phyloP scores from a whole-genome alignment of 441 rosid genomes.

The Macaranga tanarius region DNA sequence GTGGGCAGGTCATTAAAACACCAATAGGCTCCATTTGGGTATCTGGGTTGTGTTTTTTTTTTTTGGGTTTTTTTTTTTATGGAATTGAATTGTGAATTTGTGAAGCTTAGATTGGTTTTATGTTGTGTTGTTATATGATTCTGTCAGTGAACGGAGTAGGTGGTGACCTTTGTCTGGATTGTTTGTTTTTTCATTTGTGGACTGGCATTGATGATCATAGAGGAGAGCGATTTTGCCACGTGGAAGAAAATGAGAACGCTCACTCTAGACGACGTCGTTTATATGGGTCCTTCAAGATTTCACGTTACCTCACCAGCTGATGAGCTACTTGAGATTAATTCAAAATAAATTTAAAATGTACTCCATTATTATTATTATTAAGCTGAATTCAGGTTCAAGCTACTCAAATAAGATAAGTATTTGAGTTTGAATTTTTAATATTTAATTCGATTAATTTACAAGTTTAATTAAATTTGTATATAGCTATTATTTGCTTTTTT shows the following conservation, averaged over 20 bases:
- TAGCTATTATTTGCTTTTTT: no score
- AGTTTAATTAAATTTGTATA: no score
- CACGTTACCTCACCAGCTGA: no score
- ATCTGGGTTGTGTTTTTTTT: background rate
- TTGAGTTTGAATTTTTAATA: no score
- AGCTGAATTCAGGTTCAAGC: no score
- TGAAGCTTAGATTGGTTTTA: background rate
- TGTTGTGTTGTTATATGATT: background rate
- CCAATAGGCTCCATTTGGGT: constrained; percentile 59
- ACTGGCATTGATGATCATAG: background rate
- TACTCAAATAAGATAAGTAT: no score
- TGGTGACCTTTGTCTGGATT: background rate
- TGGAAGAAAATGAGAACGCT: background rate
- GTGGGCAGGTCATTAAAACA: constrained; percentile 69
- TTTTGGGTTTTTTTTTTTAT: background rate
- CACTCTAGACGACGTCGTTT: no score
- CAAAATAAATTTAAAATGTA: no score
- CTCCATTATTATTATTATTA: no score
- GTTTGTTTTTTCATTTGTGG: background rate
- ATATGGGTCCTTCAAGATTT: no score
- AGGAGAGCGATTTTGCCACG: background rate
- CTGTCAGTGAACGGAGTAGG: background rate
- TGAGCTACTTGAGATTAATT: no score
- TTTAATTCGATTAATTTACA: no score
- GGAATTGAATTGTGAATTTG: background rate